Evolutionary conservation across 371 early-diverging fungal genomes (phyloP).

Genomic region (Syncephalastrum monosporum): DNA sequence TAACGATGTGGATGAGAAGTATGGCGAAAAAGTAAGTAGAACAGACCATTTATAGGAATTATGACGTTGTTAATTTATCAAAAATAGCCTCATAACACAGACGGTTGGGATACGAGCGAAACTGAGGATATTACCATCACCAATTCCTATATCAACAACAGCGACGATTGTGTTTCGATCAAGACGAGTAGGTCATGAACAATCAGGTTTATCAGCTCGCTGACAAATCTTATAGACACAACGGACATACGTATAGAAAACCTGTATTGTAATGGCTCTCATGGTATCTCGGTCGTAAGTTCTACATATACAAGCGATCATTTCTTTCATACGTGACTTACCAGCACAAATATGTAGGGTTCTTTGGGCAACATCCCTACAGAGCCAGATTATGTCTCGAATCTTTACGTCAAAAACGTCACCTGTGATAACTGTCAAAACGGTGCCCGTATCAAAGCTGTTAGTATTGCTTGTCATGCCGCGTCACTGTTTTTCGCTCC

Average conservation of each 20-base stretch:
- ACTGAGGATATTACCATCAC: conserved; percentile 15
- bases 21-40: conserved; percentile 9
- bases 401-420: conserved; percentile 19
- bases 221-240: conserved; percentile 9
- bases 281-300: conserved; percentile 24
- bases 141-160: conserved; percentile 21
- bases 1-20: conserved; percentile 9
- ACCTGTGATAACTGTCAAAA: conserved; percentile 19
- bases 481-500: no score
- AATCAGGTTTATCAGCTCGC: neutral
- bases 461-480: neutral
- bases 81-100: conserved; percentile 17
- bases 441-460: conserved; percentile 25
- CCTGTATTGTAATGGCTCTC: conserved; percentile 26
- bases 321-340: neutral
- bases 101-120: conserved; percentile 19
- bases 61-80: neutral
- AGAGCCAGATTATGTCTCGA: conserved; percentile 15
- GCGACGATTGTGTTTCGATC: conserved; percentile 24
- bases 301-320: neutral
- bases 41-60: neutral
- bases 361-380: conserved; percentile 19
- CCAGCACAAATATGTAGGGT: conserved; percentile 3
- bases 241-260: conserved; percentile 18
- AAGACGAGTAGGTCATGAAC: conserved; percentile 12